Percentiles rank a stretch among this genome's conserved stretches.
phyloP scores from a whole-genome alignment of 2,329 filamentous ascomycete genomes.

The Diaporthe sp. region DNA sequence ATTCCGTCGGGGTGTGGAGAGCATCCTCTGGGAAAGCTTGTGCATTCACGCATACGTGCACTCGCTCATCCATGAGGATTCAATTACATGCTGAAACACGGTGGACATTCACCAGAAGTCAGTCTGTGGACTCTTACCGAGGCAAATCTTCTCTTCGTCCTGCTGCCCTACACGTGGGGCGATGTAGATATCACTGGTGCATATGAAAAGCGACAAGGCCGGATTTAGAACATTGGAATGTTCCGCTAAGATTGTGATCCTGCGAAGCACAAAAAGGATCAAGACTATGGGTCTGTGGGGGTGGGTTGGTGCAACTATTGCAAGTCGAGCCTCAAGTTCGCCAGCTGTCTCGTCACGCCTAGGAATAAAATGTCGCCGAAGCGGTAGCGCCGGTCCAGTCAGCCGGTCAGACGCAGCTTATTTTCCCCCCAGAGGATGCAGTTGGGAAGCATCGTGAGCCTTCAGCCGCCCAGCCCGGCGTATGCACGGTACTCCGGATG shows the following conservation, averaged over 20 bases:
- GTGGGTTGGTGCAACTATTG: not conserved
- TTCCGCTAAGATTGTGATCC: not conserved
- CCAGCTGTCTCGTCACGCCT: not conserved
- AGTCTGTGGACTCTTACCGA: not conserved
- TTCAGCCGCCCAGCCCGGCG: not conserved
- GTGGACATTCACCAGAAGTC: not conserved
- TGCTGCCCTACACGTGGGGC: too few relatives aligned
- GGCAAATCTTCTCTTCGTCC: not conserved
- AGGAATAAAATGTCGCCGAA: not conserved
- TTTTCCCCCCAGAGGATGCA: not conserved
- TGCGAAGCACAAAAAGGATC: not conserved
- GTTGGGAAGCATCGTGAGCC: not conserved
- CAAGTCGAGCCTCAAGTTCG: not conserved
- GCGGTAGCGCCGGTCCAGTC: not conserved
- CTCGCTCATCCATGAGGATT: not conserved
- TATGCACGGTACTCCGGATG: not conserved
- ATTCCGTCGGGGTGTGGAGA: not conserved
- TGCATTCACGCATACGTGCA: not conserved
- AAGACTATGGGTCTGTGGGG: not conserved
- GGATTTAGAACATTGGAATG: not conserved
- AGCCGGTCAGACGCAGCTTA: slow-evolving; percentile 10
- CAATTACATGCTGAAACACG: not conserved
- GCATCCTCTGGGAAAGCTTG: not conserved
- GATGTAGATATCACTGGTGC: not conserved
- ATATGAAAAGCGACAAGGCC: not conserved